These are phyloP conservation scores for Grosmannia serpens DNA, from an alignment of 2,329 filamentous ascomycete species.

Conservation along the genomic window DNA sequence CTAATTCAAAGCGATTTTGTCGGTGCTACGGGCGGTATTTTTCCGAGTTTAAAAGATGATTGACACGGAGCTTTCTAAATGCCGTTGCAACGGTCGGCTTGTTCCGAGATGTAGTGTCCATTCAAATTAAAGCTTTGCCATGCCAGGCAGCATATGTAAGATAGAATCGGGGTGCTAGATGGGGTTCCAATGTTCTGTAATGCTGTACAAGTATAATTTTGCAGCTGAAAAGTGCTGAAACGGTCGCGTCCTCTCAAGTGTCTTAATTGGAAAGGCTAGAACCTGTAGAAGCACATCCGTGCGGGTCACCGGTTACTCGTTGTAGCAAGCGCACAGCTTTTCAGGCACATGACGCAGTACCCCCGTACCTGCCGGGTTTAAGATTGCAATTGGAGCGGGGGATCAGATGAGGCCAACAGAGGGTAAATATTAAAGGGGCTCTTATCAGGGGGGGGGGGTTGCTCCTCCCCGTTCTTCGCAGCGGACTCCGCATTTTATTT, in stretches of 20 bases:
- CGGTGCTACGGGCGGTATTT: too few relatives aligned
- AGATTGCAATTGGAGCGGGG: background rate
- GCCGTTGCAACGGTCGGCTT: background rate
- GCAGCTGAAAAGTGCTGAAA: too few relatives aligned
- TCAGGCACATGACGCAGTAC: background rate
- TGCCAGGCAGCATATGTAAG: background rate
- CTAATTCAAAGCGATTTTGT: too few relatives aligned
- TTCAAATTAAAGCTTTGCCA: background rate
- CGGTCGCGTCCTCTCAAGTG: background rate
- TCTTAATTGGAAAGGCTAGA: background rate
- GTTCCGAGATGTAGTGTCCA: background rate
- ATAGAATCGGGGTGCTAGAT: too few relatives aligned
- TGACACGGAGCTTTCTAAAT: too few relatives aligned
- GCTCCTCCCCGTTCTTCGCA: background rate
- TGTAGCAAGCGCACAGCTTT: background rate
- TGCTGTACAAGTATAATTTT: background rate
- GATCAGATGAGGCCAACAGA: background rate
- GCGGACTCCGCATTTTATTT: background rate
- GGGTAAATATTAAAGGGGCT: background rate
- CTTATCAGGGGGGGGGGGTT: background rate
- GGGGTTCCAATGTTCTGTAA: background rate
- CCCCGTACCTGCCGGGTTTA: background rate
- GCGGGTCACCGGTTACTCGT: background rate
- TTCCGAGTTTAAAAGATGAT: too few relatives aligned
- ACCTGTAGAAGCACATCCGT: background rate